A percentile compares a stretch with the other conserved stretches of the same genome.
Conservation (phyloP, 2,329 filamentous ascomycete genomes). For the Arthroderma sp. region DNA sequence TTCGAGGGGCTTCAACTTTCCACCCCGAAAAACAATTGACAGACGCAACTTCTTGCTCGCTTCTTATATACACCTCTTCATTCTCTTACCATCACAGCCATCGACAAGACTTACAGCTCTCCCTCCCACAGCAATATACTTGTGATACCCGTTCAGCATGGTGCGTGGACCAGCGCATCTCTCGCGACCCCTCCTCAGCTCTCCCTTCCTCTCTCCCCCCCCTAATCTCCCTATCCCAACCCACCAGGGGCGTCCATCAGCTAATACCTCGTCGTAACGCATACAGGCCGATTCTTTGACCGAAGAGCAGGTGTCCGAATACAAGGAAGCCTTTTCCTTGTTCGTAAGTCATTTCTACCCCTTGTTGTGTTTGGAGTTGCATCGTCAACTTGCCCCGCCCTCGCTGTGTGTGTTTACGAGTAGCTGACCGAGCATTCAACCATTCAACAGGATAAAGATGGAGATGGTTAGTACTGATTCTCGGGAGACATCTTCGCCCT, state of each 20-base stretch:
- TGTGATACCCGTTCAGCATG: not conserved
- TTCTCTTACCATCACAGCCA: too few relatives aligned
- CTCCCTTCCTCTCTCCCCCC: not conserved
- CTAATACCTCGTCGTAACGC: not conserved
- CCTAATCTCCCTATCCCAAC: not conserved
- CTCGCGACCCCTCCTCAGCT: not conserved
- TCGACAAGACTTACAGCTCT: not conserved
- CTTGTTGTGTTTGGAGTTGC: not conserved
- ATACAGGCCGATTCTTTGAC: constrained; percentile 89
- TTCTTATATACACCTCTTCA: too few relatives aligned
- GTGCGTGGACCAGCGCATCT: not conserved
- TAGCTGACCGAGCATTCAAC: constrained; percentile 15
- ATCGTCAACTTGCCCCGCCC: not conserved
- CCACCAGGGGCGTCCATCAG: not conserved
- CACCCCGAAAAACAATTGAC: too few relatives aligned
- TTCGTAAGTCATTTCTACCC: constrained; percentile 60
- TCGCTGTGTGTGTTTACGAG: constrained; percentile 5
- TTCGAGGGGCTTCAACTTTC: not conserved
- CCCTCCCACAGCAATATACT: not conserved
- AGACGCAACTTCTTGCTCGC: not conserved
- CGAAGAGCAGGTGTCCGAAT: constrained; percentile 99
- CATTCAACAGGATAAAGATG: constrained; percentile 65
- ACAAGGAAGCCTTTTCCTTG: constrained; percentile 99
- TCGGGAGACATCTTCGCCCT: not conserved
- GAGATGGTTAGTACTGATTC: constrained; percentile 56